Evolutionary conservation across 768 basidiomycete species (phyloP), one percentile per base, ranked within the genome.

Genomic region (Mycena capillaripes): DNA sequence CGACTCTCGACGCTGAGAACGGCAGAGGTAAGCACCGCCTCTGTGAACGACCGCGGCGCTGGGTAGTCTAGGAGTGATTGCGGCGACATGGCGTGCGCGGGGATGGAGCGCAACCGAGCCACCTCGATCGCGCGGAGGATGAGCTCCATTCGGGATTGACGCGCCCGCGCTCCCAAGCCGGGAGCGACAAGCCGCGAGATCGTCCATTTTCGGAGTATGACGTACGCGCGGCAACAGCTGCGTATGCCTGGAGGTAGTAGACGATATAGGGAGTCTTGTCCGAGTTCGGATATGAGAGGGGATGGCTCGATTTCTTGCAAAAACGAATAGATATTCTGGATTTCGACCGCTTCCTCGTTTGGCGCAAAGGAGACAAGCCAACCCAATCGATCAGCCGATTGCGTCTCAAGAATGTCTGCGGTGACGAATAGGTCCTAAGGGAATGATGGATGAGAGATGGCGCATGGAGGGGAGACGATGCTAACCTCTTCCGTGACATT

Each of bases 401-500:
- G 95, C 0, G 94, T 89, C 80, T 96, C 95, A 12, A 96, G 86
- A 21, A 95, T 81, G 79, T 96, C 95, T 6, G 91, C 89, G 9
- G 93, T 91, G 50, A 91, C 85, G 76, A 94, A 92, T 42, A 96
- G 84, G 81, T 96, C 95, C 93, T 95, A 71, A 56, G 52, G 38
- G 38, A 60, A 56, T 9, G 36, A 61, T 69, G 14, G 40, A 53
- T 66, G 3, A 52, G 32, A 44, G 55, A 68, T 66, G 46, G 30
- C 38, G 32, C 29, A 59, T 62, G 70, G 19, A 34, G 55, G 17
- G 32, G 64, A 59, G 55, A 27, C 9, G 56, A 21, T 3, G 53
- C 83, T 70, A 78, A 94, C 94, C 86, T 95, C 94, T 78, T 93
- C 91, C 27, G 89, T 90, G 40, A 96, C 89, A 76, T 93, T 95